These are phyloP conservation scores for Suillus fuscotomentosus DNA, from an alignment of 768 basidiomycete species.

Conservation along the genomic window DNA sequence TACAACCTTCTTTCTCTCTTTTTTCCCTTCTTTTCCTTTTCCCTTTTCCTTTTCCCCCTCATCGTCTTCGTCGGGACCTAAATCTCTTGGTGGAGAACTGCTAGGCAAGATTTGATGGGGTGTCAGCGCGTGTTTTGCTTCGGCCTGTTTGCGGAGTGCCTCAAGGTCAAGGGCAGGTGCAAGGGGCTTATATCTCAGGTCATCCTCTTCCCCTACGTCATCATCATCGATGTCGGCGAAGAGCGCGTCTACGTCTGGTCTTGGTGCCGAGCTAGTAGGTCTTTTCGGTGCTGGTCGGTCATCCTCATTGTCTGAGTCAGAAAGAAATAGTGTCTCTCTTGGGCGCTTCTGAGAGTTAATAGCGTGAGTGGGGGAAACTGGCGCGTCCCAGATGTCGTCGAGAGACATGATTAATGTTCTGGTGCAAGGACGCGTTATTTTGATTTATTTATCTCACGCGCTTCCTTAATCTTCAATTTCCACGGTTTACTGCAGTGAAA, in stretches of 20 bases:
- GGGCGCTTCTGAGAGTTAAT: conserved; percentile 30
- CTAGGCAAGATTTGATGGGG: conserved; percentile 48
- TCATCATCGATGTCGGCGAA: conserved; percentile 51
- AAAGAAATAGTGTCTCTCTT: conserved; percentile 52
- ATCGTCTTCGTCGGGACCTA: conserved; percentile 26
- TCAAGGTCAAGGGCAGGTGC: conserved; percentile 53
- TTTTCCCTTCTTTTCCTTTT: conserved; percentile 24
- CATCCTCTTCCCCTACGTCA: conserved; percentile 42
- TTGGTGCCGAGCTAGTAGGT: conserved; percentile 17
- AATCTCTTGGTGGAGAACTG: conserved; percentile 38
- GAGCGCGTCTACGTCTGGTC: conserved; percentile 38
- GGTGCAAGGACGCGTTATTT: conserved; percentile 26
- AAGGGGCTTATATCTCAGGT: conserved; percentile 43
- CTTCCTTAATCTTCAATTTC: too few species aligned
- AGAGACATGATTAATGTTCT: conserved; percentile 31
- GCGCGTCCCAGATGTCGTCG: conserved; percentile 63
- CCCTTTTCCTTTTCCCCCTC: conserved; percentile 15
- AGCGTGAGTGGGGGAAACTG: conserved; percentile 30
- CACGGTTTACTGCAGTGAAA: too few species aligned
- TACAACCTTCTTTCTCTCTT: conserved; percentile 34
- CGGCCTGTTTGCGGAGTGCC: conserved; percentile 53
- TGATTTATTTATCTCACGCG: conserved; percentile 12
- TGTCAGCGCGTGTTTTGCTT: conserved; percentile 43
- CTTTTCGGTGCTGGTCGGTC: conserved; percentile 34
- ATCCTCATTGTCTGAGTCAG: conserved; percentile 51